A percentile compares a stretch with the other conserved stretches of the same genome.
phyloP scores from a whole-genome alignment of 148 eudicot genomes.

The Rhododendron mucronatum region DNA sequence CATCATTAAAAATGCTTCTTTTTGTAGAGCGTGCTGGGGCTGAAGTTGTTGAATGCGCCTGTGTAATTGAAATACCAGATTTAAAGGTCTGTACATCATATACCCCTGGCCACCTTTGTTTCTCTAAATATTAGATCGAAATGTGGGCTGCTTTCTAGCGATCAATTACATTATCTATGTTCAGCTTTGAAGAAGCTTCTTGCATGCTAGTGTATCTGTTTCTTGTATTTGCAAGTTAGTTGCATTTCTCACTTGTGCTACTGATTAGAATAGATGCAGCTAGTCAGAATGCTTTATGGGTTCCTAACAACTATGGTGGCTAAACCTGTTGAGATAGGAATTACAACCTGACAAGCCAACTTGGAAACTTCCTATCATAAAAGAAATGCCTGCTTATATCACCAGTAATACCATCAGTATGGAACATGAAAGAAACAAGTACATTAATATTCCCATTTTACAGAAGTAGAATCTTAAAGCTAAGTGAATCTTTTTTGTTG shows the following conservation, averaged over 20 bases:
- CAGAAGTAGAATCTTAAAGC: neutral
- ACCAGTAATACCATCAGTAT: neutral
- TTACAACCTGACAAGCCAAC: neutral
- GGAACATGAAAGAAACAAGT: neutral
- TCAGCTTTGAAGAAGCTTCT: neutral
- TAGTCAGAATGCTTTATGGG: neutral
- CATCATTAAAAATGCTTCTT: slow-evolving; percentile 5
- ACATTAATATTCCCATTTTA: neutral
- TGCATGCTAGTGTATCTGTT: neutral
- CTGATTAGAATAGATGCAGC: neutral
- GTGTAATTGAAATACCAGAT: slow-evolving; percentile 79
- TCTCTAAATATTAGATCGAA: neutral
- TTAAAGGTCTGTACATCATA: slow-evolving; percentile 42
- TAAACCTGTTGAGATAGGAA: neutral
- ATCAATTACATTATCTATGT: neutral
- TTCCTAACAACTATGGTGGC: neutral
- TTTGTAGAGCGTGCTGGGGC: slow-evolving; percentile 82
- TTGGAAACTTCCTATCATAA: neutral
- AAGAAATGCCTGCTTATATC: neutral
- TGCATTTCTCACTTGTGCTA: neutral
- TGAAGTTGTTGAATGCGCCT: slow-evolving; percentile 84
- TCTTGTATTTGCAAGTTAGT: neutral
- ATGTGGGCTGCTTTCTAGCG: neutral
- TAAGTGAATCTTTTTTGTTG: neutral
- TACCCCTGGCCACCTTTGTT: neutral